A percentile compares a stretch with the other conserved stretches of the same genome.
These are phyloP conservation scores for Microdochium nivale DNA, from an alignment of 2,329 filamentous ascomycete species.

Conservation along the genomic window DNA sequence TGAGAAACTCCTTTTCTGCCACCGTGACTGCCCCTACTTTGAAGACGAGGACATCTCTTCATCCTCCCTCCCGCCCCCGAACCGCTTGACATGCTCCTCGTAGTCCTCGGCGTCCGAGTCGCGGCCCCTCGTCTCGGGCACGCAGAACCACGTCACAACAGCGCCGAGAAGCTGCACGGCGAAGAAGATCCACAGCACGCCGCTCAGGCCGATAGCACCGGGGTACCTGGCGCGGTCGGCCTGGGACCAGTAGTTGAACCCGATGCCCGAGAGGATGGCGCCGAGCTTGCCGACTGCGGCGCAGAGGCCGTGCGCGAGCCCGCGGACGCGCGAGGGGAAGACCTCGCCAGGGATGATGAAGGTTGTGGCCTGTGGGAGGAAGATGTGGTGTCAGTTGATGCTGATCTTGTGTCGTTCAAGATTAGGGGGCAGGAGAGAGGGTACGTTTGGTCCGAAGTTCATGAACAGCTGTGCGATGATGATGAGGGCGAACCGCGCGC, in stretches of 20 bases:
- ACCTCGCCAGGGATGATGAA: slow-evolving; percentile 46
- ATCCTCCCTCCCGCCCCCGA: neutral
- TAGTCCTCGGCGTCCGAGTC: slow-evolving; percentile 55
- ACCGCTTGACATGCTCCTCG: neutral
- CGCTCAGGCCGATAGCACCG: slow-evolving; percentile 1
- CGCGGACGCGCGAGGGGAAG: slow-evolving; percentile 32
- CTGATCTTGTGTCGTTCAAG: too few species aligned
- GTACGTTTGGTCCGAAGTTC: slow-evolving; percentile 17
- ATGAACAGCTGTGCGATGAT: slow-evolving; percentile 40
- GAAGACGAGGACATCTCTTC: too few species aligned
- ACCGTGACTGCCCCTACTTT: too few species aligned
- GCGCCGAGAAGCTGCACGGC: slow-evolving; percentile 38
- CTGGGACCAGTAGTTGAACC: slow-evolving; percentile 2
- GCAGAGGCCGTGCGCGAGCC: slow-evolving; percentile 36
- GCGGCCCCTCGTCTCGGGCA: slow-evolving; percentile 53
- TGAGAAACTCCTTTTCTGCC: too few species aligned
- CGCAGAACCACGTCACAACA: slow-evolving; percentile 55
- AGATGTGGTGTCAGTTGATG: too few species aligned
- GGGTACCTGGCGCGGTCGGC: neutral
- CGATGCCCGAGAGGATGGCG: slow-evolving; percentile 24
- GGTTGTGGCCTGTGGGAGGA: slow-evolving; percentile 16
- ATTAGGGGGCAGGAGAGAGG: too few species aligned
- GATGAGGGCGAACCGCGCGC: slow-evolving; percentile 33
- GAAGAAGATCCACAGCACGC: slow-evolving; percentile 3
- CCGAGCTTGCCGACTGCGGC: slow-evolving; percentile 47